Percentiles rank a stretch among this genome's conserved stretches.
Evolutionary conservation across 306 rosid species (phyloP).

Genomic region (Cyamopsis tetragonoloba): DNA sequence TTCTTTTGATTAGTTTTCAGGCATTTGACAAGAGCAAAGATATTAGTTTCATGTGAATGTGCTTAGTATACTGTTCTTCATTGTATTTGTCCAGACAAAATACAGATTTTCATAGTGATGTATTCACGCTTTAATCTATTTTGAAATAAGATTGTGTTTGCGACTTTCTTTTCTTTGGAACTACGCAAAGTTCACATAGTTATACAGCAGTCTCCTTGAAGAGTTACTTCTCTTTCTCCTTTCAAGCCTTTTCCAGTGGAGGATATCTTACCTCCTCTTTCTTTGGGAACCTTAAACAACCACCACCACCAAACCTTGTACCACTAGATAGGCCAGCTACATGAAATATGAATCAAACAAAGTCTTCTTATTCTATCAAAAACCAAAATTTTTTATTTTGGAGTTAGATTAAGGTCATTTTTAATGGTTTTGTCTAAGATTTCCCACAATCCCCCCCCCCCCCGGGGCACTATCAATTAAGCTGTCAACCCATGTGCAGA

Average conservation of each 20-base stretch:
- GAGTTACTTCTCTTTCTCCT: background rate
- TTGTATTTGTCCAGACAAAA: background rate
- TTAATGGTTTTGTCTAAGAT: background rate
- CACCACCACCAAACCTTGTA: background rate
- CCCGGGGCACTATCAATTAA: background rate
- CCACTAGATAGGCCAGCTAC: background rate
- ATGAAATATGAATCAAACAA: background rate
- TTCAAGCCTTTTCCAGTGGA: background rate
- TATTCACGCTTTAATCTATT: background rate
- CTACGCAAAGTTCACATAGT: background rate
- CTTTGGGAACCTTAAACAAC: background rate
- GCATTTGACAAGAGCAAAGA: background rate
- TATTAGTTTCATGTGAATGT: background rate
- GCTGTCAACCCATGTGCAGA: constrained; percentile 1
- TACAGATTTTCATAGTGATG: background rate
- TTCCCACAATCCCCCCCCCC: background rate
- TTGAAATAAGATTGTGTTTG: background rate
- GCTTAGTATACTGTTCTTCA: background rate
- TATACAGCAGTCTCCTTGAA: constrained; percentile 1
- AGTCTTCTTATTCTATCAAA: background rate
- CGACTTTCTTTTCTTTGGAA: background rate
- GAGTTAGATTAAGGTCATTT: background rate
- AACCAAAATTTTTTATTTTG: background rate
- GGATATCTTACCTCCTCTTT: background rate
- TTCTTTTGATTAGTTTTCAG: background rate